Evolutionary conservation across 768 basidiomycete species (phyloP), one percentile per base, ranked within the genome.

Genomic region (Tylopilus intermedius): DNA sequence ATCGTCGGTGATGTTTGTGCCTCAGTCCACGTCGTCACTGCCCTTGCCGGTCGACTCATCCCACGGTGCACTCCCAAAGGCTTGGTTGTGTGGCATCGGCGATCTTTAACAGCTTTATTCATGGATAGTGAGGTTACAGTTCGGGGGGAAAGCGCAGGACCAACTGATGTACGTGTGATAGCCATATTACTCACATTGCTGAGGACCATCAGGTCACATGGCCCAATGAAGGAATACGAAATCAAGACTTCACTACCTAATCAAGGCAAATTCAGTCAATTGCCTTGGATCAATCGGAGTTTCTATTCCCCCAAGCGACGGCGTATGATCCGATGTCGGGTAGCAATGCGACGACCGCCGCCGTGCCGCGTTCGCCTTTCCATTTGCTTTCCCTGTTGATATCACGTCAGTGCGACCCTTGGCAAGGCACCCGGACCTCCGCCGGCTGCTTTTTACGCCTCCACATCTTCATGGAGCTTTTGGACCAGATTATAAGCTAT

Each of bases 151-250:
- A 75, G 77, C 51, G 83, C 82, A 4, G 81, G 81, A 13, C 74
- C 83, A 1, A 70, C 71, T 47, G 78, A 78, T 55, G 85, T 86
- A 60, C 43, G 76, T 61, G 35, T 13, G 14, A 39, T 33, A 8
- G 27, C 8, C 29, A 15, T 37, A 18, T 24, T 5, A 9, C 30
- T 40, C n/a, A 42, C 46, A 18, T 18, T 18, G 18, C 18, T 18
- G 18, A 18, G 18, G 18, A 18, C 18, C 18, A 18, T 18, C 18
- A 49, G 47, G 37, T 40, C 11, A 77, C 79, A 4, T 89, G 86
- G 87, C 70, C 89, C 22, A 86, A 87, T 59, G 77, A 82, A 45
- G 87, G 79, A 22, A 86, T 89, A 63, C 79, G 83, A 74, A 47
- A 73, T 89, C 2, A 72, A 72, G 5, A 79, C 86, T 0, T 71